A percentile compares a stretch with the other conserved stretches of the same genome.
phyloP scores from a whole-genome alignment of 306 rosid species.

The Casuarina glauca region DNA sequence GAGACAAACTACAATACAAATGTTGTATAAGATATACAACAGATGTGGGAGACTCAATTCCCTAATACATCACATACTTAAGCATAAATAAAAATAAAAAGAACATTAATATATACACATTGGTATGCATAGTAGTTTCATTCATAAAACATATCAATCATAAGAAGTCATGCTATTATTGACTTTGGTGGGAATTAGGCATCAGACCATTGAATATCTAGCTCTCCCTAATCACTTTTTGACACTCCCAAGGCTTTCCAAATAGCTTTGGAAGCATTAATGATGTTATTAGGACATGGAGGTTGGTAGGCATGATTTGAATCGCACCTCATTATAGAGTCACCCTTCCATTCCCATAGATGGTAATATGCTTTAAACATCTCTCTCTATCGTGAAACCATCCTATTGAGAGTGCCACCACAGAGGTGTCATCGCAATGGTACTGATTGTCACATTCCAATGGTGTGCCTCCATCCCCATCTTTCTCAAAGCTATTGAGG shows the following conservation, averaged over 20 bases:
- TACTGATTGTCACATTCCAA: constrained; percentile 25
- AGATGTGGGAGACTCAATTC: background rate
- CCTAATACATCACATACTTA: background rate
- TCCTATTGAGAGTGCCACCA: constrained; percentile 38
- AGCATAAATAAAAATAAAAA: background rate
- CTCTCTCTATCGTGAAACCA: constrained; percentile 25
- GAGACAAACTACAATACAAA: background rate
- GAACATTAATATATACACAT: background rate
- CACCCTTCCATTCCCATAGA: constrained; percentile 28
- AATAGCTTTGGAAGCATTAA: constrained; percentile 34
- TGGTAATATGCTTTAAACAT: constrained; percentile 29
- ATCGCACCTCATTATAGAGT: constrained; percentile 37
- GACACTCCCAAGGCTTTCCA: constrained; percentile 34
- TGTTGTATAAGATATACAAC: background rate
- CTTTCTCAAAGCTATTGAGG: constrained; percentile 40
- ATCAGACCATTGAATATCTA: constrained; percentile 29
- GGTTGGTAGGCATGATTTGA: constrained; percentile 33
- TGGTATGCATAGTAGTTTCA: background rate
- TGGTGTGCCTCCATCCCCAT: background rate
- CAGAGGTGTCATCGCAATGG: constrained; percentile 11
- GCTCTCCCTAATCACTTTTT: constrained; percentile 17
- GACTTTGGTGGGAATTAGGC: constrained; percentile 3
- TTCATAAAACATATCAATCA: background rate
- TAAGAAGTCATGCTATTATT: background rate
- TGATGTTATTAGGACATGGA: constrained; percentile 17